Percentiles rank a stretch among this genome's conserved stretches.
phyloP scores from a whole-genome alignment of 208 protist genomes.

The Entamoeba dispar region DNA sequence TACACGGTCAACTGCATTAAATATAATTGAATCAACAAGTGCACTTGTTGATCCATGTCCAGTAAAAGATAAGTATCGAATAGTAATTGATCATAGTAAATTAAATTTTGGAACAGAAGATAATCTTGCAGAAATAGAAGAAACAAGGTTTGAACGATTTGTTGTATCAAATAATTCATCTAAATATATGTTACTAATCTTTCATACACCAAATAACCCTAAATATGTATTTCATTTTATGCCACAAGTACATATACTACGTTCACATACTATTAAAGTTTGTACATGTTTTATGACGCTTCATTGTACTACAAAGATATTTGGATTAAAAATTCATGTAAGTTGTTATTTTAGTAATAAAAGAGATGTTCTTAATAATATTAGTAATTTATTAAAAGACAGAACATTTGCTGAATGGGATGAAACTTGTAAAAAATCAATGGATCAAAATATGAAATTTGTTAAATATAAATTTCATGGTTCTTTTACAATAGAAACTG shows the following conservation, averaged over 20 bases:
- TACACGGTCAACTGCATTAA: background rate
- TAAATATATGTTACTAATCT: background rate
- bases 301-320: background rate
- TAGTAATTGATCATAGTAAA: background rate
- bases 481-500: background rate
- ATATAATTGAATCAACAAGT: background rate
- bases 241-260: background rate
- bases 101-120: background rate
- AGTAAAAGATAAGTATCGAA: background rate
- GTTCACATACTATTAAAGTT: background rate
- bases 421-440: background rate
- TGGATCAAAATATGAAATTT: background rate
- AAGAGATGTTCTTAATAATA: background rate
- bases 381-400: background rate
- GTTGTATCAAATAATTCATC: background rate
- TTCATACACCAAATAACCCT: background rate
- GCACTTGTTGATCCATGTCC: background rate
- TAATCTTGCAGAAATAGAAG: background rate
- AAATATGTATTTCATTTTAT: background rate
- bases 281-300: background rate
- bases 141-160: background rate
- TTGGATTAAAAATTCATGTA: background rate
- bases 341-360: background rate
- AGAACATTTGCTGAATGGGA: background rate
- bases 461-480: background rate